phyloP scores from a whole-genome alignment of 257 asterid species.

The Avicennia marina region DNA sequence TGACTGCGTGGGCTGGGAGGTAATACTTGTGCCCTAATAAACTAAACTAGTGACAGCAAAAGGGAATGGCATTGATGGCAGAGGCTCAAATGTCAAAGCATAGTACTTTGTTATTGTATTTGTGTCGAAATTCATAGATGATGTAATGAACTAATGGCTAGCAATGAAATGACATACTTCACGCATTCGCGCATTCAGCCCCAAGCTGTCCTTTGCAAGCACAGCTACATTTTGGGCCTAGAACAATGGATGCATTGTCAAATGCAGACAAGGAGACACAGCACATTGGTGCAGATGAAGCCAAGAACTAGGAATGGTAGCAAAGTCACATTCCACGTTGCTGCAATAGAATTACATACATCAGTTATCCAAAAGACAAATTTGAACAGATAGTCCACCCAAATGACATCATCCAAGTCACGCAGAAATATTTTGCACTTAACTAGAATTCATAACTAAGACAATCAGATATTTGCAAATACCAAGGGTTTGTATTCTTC shows the following conservation, averaged over 20 bases:
- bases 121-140: too few relatives aligned
- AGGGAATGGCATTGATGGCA: too few relatives aligned
- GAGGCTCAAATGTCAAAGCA: too few relatives aligned
- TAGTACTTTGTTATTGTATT: too few relatives aligned
- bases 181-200: slow-evolving; percentile 42
- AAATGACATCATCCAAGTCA: background rate
- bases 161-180: slow-evolving; percentile 29
- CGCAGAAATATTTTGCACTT: too few relatives aligned
- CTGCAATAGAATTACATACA: slow-evolving; percentile 36
- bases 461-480: slow-evolving; percentile 1
- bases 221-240: slow-evolving; percentile 73
- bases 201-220: slow-evolving; percentile 47
- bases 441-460: background rate
- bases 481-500: slow-evolving; percentile 74
- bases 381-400: background rate
- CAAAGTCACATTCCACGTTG: slow-evolving; percentile 71
- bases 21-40: too few relatives aligned
- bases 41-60: too few relatives aligned
- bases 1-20: too few relatives aligned
- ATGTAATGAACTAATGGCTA: too few relatives aligned
- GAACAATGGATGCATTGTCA: slow-evolving; percentile 46
- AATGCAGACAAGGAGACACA: slow-evolving; percentile 84
- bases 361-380: background rate
- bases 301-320: slow-evolving; percentile 60
- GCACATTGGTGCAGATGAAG: slow-evolving; percentile 59